Conservation (phyloP, 257 asterid genomes). For the Scutellaria baicalensis region DNA sequence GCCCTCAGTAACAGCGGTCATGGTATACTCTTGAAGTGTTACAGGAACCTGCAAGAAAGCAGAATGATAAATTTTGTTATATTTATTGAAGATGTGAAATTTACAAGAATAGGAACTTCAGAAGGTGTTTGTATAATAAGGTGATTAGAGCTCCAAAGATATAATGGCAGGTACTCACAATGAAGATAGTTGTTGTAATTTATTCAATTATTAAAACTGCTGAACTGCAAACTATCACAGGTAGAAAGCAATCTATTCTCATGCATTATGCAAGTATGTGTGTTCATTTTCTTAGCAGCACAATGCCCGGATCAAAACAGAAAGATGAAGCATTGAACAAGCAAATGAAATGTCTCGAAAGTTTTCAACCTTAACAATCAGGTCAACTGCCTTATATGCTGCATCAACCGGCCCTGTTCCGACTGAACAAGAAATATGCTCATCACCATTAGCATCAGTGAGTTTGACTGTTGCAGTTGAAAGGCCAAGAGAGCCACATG, state of each 20-base stretch:
- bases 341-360: neutral
- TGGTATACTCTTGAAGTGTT: conserved; percentile 67
- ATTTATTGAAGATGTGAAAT: neutral
- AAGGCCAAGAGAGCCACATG: conserved; percentile 90
- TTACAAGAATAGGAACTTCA: neutral
- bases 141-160: neutral
- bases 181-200: neutral
- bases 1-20: conserved; percentile 84
- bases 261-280: neutral
- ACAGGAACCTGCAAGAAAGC: conserved; percentile 59
- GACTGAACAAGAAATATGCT: conserved; percentile 74
- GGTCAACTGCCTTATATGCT: conserved; percentile 91
- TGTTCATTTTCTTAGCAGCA: neutral
- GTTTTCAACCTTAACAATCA: conserved; percentile 60
- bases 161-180: conserved; percentile 4
- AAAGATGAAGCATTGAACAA: conserved; percentile 4
- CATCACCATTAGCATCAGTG: conserved; percentile 48
- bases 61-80: neutral
- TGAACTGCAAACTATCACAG: neutral
- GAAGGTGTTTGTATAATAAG: neutral
- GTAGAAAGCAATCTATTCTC: neutral
- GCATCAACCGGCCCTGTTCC: conserved; percentile 99
- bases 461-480: conserved; percentile 94
- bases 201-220: neutral
- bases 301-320: neutral